Evolutionary conservation across 176 grass and related monocot species (phyloP).

Genomic region (Zoysia japonica): DNA sequence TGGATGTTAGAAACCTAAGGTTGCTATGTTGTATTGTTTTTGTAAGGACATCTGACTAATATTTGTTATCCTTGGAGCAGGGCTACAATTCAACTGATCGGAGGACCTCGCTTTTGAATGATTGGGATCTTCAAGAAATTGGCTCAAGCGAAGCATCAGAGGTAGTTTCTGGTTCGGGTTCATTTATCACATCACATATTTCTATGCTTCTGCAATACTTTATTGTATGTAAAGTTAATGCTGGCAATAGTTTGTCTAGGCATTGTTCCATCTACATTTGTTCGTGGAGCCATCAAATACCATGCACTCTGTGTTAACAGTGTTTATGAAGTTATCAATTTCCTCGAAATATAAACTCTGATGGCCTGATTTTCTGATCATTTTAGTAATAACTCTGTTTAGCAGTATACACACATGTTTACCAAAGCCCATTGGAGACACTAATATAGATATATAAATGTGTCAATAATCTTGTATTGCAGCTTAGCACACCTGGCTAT

Average conservation of each 20-base stretch:
- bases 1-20: background rate
- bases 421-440: background rate
- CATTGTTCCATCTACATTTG: background rate
- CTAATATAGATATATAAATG: background rate
- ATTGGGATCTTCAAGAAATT: slow-evolving; percentile 98
- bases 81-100: slow-evolving; percentile 82
- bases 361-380: slow-evolving; percentile 15
- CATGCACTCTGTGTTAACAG: slow-evolving; percentile 1
- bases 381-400: slow-evolving; percentile 22
- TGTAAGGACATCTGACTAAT: slow-evolving; percentile 11
- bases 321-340: background rate
- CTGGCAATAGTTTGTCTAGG: slow-evolving; percentile 4
- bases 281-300: background rate
- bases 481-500: background rate
- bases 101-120: slow-evolving; percentile 72
- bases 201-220: slow-evolving; percentile 1
- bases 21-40: slow-evolving; percentile 23
- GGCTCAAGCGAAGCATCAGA: slow-evolving; percentile 84
- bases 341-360: background rate
- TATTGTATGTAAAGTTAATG: background rate
- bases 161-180: slow-evolving; percentile 54
- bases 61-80: slow-evolving; percentile 43
- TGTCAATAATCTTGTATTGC: slow-evolving; percentile 2
- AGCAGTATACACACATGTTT: slow-evolving; percentile 7
- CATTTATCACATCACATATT: background rate